Evolutionary conservation across 2,329 filamentous ascomycete genomes (phyloP).

Genomic region (Chalaropsis thielavioides): DNA sequence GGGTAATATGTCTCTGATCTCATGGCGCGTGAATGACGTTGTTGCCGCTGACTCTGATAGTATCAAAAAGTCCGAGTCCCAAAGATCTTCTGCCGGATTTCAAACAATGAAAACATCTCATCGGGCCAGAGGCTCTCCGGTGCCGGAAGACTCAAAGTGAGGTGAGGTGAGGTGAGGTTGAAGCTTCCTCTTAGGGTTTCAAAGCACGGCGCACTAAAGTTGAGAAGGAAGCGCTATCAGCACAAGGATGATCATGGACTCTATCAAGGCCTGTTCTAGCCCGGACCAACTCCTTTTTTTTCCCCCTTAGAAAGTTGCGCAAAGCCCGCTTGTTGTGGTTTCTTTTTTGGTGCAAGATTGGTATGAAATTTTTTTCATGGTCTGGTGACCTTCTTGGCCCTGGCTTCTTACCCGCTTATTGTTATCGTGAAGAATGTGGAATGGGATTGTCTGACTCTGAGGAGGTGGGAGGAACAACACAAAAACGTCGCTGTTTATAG

Average conservation of each 20-base stretch:
- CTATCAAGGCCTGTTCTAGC: not conserved
- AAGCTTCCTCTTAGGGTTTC: not conserved
- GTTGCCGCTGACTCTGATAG: too few relatives aligned
- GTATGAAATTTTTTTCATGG: constrained; percentile 4
- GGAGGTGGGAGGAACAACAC: not conserved
- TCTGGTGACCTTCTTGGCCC: constrained; percentile 5
- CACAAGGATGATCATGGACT: not conserved
- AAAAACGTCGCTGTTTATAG: too few relatives aligned
- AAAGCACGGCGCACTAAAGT: not conserved
- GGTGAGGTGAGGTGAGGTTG: not conserved
- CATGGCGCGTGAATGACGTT: not conserved
- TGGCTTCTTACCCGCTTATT: not conserved
- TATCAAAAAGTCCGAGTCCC: too few relatives aligned
- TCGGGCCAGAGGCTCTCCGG: not conserved
- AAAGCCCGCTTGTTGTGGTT: not conserved
- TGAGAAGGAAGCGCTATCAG: not conserved
- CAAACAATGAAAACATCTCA: too few relatives aligned
- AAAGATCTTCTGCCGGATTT: too few relatives aligned
- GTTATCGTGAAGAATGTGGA: not conserved
- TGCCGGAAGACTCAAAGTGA: not conserved
- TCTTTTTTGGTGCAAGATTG: not conserved
- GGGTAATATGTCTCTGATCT: not conserved
- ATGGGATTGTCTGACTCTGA: not conserved
- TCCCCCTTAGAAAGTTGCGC: not conserved
- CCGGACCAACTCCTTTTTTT: not conserved